Evolutionary conservation across 768 basidiomycete species (phyloP), one percentile per base, ranked within the genome.

Genomic region (Leccinum incarnatum): DNA sequence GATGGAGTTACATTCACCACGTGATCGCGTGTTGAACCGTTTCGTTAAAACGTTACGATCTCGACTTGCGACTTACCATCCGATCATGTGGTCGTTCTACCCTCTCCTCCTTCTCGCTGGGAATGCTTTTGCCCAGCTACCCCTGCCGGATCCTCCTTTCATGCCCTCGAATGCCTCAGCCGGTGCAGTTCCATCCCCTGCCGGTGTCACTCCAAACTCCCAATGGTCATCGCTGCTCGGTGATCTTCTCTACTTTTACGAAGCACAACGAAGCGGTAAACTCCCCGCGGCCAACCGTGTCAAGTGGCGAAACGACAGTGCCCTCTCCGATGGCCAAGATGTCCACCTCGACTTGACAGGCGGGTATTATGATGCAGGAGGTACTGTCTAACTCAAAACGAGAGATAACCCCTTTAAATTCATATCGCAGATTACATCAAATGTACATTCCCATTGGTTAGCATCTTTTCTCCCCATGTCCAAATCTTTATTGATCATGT

Each of bases 291-390:
- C 77, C 4, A 91, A 91, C 60, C 82, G 95, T 42, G 91, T 95
- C 2, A 68, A 82, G 25, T 98, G 95, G 95, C 79, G 95, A 54
- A 97, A 97, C 66, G 82, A 88, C 56, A 93, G 91, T 66, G 83
- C 84, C 17, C 65, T 87, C 23, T 75, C 84, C 36, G 95, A 98
- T 73, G 95, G 94, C 14, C 72, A 78, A 58, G 88, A 93, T 62
- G 86, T 79, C 34, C 79, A 80, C 5, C 67, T 93, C 15, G 90
- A 98, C 70, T 75, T 97, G 54, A 85, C 80, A 32, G 93, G 93
- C 70, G 95, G 95, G 7, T 96, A 88, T 69, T 95, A 92, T 69
- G 95, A 96, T 78, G 93, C 95, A 59, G 94, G 94, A 77, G 91
- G 91, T 90, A 67, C 66, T 77, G 65, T 59, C 46, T 37, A 19